These are phyloP conservation scores for Abeoforma whisleri DNA, from an alignment of 78 protist species.

Conservation along the genomic window DNA sequence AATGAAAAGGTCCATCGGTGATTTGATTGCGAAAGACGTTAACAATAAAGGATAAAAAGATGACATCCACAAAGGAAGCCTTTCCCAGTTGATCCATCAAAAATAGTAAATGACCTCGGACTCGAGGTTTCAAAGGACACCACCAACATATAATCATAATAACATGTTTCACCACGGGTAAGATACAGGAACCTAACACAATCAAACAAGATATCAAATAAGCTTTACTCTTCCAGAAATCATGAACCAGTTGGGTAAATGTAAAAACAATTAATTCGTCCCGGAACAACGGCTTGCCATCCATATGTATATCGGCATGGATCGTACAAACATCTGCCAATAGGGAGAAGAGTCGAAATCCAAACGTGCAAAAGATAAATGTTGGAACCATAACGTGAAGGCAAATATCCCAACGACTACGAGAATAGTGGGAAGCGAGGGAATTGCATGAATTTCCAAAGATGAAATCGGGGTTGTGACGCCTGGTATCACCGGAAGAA, in stretches of 20 bases:
- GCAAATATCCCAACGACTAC: no score
- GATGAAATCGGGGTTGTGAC: no score
- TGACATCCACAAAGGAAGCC: not conserved
- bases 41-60: not conserved
- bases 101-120: not conserved
- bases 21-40: not conserved
- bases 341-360: no score
- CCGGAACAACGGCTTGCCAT: no score
- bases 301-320: no score
- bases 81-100: not conserved
- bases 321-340: no score
- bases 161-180: not conserved
- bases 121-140: not conserved
- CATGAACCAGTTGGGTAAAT: not conserved
- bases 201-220: not conserved
- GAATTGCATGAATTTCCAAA: no score
- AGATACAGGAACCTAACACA: not conserved
- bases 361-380: no score
- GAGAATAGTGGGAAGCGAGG: no score
- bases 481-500: no score
- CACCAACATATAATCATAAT: not conserved
- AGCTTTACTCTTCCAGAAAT: not conserved
- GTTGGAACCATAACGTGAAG: no score
- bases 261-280: not conserved
- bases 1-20: no score